A percentile compares a stretch with the other conserved stretches of the same genome.
Evolutionary conservation across 139 green algal species (phyloP).

Genomic region (Dunaliella primolecta): DNA sequence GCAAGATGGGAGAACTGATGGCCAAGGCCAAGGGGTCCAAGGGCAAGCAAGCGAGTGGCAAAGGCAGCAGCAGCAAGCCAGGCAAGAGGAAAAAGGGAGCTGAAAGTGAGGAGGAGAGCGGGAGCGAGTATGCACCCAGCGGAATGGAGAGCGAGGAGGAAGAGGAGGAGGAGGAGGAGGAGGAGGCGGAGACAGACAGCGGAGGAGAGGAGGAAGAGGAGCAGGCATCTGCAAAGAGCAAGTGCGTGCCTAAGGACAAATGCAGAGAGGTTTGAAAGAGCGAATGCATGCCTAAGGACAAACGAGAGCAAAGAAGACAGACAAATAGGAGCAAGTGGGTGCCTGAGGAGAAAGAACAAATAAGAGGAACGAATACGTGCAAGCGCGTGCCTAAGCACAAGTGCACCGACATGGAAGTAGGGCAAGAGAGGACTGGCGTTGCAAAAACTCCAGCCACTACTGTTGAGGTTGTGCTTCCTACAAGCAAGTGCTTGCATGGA

Average conservation of each 20-base stretch:
- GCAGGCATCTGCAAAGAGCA: constrained; percentile 6
- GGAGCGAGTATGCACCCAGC: constrained; percentile 8
- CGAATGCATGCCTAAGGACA: background rate
- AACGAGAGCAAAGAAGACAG: constrained; percentile 10
- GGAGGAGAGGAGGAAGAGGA: constrained; percentile 8
- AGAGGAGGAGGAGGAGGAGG: constrained; percentile 30
- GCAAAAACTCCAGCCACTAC: too few relatives aligned
- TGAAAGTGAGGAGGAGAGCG: background rate
- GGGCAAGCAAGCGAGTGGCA: background rate
- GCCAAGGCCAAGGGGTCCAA: background rate
- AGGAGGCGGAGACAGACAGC: background rate
- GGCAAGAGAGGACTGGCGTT: too few relatives aligned
- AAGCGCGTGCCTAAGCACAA: too few relatives aligned
- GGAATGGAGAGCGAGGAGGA: constrained; percentile 12
- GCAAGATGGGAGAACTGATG: background rate
- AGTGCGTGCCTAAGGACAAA: constrained; percentile 6
- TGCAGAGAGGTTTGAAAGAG: background rate
- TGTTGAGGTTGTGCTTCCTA: too few relatives aligned
- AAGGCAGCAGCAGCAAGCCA: background rate
- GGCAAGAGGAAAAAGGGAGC: constrained; percentile 7
- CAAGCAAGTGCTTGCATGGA: too few relatives aligned
- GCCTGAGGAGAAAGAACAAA: too few relatives aligned
- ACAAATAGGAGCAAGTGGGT: background rate
- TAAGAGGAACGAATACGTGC: too few relatives aligned
- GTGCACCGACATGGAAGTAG: too few relatives aligned